Percentiles rank a stretch among this genome's conserved stretches.
Conservation (phyloP, 2,329 filamentous ascomycete genomes). For the Aspergillus fischeri region DNA sequence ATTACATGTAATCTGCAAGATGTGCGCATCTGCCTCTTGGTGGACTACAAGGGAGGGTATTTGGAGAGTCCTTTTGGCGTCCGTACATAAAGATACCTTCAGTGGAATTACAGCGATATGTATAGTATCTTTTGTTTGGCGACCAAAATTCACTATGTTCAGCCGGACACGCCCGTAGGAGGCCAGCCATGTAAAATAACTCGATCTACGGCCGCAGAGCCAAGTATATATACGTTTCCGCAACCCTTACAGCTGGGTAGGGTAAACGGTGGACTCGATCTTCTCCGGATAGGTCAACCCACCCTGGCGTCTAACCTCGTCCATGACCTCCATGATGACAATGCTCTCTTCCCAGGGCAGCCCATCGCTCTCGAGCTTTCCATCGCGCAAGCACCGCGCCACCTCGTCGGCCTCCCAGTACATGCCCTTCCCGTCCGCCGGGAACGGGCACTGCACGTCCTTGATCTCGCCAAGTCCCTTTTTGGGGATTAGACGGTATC, state of each 20-base stretch:
- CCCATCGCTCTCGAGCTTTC: conserved; percentile 67
- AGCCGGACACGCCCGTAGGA: neutral
- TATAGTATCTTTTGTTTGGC: conserved; percentile 28
- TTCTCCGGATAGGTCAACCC: conserved; percentile 60
- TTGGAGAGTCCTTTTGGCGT: conserved; percentile 12
- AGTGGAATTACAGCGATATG: conserved; percentile 21
- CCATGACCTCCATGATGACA: conserved; percentile 78
- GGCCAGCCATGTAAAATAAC: neutral
- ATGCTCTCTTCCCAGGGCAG: conserved; percentile 73
- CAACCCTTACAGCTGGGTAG: conserved; percentile 37
- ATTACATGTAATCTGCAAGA: conserved; percentile 1
- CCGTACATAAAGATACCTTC: conserved; percentile 14
- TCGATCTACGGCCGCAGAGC: neutral
- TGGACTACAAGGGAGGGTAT: conserved; percentile 2
- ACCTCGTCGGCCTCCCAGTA: conserved; percentile 84
- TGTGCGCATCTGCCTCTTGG: neutral
- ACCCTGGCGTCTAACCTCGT: conserved; percentile 62
- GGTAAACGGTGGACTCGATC: conserved; percentile 60
- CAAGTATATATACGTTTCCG: neutral
- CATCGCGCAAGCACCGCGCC: conserved; percentile 69
- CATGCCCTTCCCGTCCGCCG: conserved; percentile 71
- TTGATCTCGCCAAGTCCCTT: conserved; percentile 43
- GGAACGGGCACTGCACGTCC: conserved; percentile 41
- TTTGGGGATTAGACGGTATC: conserved; percentile 60
- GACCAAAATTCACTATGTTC: neutral